phyloP scores from a whole-genome alignment of 1,139 yeast genomes.

The Kluyveromyces sp. region DNA sequence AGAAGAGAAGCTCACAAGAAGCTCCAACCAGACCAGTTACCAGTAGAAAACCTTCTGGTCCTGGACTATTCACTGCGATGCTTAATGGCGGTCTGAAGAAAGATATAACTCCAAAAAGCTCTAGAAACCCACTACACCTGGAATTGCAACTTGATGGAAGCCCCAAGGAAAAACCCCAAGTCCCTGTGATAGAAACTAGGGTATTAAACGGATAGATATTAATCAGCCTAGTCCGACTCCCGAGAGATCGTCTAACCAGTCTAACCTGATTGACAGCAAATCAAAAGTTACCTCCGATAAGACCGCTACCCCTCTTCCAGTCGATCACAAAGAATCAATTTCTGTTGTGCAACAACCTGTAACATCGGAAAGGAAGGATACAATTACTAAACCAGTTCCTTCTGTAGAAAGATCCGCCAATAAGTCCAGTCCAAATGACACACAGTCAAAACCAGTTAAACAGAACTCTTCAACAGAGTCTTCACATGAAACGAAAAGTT shows the following conservation, averaged over 20 bases:
- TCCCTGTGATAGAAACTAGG: neutral
- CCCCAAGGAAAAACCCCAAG: neutral
- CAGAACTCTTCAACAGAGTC: too few species aligned
- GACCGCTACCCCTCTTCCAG: too few species aligned
- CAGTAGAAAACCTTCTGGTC: constrained; percentile 26
- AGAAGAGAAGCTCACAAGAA: constrained; percentile 20
- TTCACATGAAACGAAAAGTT: too few species aligned
- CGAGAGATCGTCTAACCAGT: neutral
- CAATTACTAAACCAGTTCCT: too few species aligned
- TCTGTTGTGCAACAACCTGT: too few species aligned
- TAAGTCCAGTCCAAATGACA: too few species aligned
- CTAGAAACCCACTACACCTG: constrained; percentile 1
- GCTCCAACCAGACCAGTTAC: constrained; percentile 11
- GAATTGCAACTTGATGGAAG: neutral
- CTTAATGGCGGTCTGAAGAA: constrained; percentile 9
- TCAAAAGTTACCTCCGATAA: too few species aligned
- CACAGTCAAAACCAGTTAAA: too few species aligned
- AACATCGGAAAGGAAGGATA: too few species aligned
- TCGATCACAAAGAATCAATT: too few species aligned
- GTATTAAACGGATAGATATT: neutral
- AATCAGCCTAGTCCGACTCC: neutral
- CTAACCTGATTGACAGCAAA: too few species aligned
- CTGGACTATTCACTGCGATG: constrained; percentile 23
- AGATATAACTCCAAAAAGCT: neutral
- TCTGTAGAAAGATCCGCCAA: too few species aligned